Evolutionary conservation across 176 grass and related monocot genomes (phyloP), one percentile per base, ranked within the genome.

Genomic region (Eragrostis curvula): DNA sequence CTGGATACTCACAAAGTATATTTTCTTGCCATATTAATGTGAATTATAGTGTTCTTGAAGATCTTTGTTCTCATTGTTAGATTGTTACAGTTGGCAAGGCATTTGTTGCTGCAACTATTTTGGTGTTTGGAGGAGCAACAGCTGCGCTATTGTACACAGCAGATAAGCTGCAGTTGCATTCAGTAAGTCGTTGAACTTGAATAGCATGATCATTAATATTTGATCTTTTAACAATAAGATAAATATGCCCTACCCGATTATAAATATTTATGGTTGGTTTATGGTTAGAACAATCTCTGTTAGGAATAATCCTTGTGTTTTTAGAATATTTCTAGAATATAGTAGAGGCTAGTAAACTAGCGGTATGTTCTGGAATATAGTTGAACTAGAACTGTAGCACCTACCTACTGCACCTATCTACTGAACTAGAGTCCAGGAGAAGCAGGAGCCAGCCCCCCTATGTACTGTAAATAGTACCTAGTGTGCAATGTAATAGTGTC

Each of bases 41-140:
- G 5, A 74, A 18, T 47, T 71, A 17, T 43, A 69, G 42, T 82
- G 5, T 71, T 85, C 27, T 57, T 56, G 71, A 64, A 63, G 8
- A 47, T 83, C 9, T 50, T 53, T 59, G 2, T 75, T 32, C 65
- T 67, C 25, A 79, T 29, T 79, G 43, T 84, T 55, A 43, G 15
- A 69, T 48, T 40, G 68, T 71, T 86, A 49, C 88, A 98, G 96
- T 98, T 93, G 92, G 84, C 18, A 98, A 95, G 69, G 96, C 92
- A 73, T 95, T 95, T 89, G 48, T 74, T 60, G 81, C 55, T 91
- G 90, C 88, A 2, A 95, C 90, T 63, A 18, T 88, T 14, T 68
- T 95, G 75, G 86, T 98, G 67, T 98, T 98, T 47, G 96, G 96
- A 88, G 96, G 92, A 67, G 79, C 84, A 40, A 88, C 92, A 27